Evolutionary conservation across 73 alveolate species (phyloP).

Genomic region (Effrenium voratum): DNA sequence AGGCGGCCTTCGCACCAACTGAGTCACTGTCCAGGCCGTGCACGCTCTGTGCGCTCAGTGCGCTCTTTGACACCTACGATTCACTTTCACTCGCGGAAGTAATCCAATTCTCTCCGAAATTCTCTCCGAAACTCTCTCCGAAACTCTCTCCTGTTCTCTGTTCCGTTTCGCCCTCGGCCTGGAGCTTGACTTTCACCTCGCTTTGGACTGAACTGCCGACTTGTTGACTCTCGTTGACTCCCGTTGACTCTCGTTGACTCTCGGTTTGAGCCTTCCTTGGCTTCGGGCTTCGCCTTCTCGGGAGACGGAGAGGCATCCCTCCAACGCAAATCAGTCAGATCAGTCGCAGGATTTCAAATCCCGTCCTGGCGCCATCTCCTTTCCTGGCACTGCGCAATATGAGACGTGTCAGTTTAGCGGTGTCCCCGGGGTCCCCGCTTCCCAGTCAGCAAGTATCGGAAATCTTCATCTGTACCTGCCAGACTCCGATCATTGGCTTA

Average conservation of each 20-base stretch:
- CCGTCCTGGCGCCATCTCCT: constrained; percentile 30
- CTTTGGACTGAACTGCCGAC: not conserved
- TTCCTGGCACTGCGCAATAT: constrained; percentile 8
- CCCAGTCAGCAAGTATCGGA: constrained; percentile 78
- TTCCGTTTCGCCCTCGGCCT: not conserved
- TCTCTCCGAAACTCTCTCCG: not conserved
- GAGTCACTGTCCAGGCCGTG: no score
- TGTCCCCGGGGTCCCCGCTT: not conserved
- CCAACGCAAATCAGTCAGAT: not conserved
- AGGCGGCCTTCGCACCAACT: no score
- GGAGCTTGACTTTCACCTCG: not conserved
- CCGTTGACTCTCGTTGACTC: not conserved
- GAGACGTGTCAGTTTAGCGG: not conserved
- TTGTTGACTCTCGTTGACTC: not conserved
- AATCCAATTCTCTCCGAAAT: not conserved
- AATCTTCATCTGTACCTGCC: constrained; percentile 85
- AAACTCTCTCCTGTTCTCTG: not conserved
- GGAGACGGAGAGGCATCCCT: constrained; percentile 71
- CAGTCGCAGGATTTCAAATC: not conserved
- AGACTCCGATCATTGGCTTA: not conserved
- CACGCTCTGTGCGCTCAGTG: no score
- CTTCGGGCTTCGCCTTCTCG: not conserved
- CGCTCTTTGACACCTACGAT: no score
- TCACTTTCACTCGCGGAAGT: no score
- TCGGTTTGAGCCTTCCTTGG: not conserved